Percentiles rank a stretch among this genome's conserved stretches.
Evolutionary conservation across 768 basidiomycete species (phyloP).

Genomic region (Mrakia frigida): DNA sequence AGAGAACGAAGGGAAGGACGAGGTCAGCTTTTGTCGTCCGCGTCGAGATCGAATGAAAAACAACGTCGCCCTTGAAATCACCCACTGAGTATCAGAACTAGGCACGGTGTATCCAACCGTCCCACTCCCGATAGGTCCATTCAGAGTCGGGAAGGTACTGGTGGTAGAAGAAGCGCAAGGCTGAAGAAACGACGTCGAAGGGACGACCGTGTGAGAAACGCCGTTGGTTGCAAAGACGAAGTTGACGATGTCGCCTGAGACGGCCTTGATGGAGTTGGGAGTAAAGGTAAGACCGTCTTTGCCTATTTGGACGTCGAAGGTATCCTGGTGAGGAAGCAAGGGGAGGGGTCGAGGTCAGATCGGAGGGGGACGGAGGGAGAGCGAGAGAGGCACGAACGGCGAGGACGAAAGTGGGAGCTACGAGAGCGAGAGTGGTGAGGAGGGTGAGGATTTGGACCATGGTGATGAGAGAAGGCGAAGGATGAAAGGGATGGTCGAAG

Average conservation of each 20-base stretch:
- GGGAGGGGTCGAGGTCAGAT: background rate
- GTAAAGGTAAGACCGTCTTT: background rate
- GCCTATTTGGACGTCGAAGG: conserved; percentile 2
- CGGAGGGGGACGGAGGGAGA: background rate
- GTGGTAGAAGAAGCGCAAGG: background rate
- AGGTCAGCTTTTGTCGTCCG: background rate
- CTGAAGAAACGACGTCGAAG: background rate
- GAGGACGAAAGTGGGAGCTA: background rate
- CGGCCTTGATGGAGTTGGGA: background rate
- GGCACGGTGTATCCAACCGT: background rate
- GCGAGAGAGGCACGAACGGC: background rate
- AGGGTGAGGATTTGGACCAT: background rate
- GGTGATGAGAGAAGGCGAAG: conserved; percentile 35
- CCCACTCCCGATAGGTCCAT: background rate
- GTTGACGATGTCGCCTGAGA: background rate
- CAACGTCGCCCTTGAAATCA: background rate
- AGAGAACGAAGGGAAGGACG: background rate
- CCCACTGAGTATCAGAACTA: background rate
- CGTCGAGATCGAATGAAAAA: background rate
- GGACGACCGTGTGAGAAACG: background rate
- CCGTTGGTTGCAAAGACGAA: background rate
- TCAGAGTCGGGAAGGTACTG: background rate
- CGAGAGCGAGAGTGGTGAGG: conserved; percentile 31
- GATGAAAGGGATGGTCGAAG: conserved; percentile 34
- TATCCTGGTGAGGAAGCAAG: background rate